Base-by-base conservation (phyloP, 2,329 filamentous ascomycete genomes). In the Cladosporium sp. region DNA sequence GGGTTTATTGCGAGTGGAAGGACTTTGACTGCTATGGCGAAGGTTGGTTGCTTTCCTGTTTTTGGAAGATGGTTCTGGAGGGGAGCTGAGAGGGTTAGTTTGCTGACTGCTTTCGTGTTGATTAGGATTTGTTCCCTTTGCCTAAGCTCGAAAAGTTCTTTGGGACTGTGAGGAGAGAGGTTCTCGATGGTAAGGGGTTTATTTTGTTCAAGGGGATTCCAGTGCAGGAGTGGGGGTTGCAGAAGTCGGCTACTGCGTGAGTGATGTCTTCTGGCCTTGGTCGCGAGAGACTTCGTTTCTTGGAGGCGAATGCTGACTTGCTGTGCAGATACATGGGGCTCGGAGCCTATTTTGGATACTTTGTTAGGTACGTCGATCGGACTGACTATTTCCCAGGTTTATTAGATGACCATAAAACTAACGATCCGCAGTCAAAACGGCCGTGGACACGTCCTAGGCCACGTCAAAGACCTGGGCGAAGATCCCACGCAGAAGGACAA, bases 381-480 rank as follows among this genome's bases (percentile, higher is more conserved):
- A 3, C 10, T 26, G 54, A 25, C 7, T 23, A 16, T 26, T 39
- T n/a, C n/a, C 8, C n/a, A 11, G 13, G 2, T 32, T 13, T 46
- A 21, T 5, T n/a, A n/a, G 39, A 46, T n/a, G 39, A 46, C 21
- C n/a, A n/a, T n/a, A 43, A 18, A 46, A 36, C 34, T 58, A 28
- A 58, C 25, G 23, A 16, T 14, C 6, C 36, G 8, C 30, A 91
- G 88, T 28, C 92, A 96, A 74, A 96, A 96, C 80, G 87, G 88
- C 21, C 86, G 86, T 25, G 91, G 92, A 43, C 91, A 95, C 77
- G 90, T 95, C 14, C 85, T 96, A 1, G 92, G 92, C 5, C 92
- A 96, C 76, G 92, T 95, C 73, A 93, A 96, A 79, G 91, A 95
- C 77, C 85, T 95, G 5, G 90, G 91, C 57, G 92, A 93, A 70